Conservation (phyloP, 257 asterid species). For the Anisodus acutangulus region DNA sequence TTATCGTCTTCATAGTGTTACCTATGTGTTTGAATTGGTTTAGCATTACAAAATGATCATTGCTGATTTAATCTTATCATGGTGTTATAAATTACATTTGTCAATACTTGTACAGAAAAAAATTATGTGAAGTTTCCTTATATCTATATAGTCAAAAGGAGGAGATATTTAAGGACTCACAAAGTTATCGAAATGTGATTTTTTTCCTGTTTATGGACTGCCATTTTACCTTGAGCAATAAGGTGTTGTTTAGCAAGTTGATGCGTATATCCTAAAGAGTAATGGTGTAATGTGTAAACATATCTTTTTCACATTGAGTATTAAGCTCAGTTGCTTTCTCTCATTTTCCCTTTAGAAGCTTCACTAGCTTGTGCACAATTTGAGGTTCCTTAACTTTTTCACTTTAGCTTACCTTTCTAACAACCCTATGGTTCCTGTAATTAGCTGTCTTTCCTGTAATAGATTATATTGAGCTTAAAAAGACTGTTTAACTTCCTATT, state of each 20-base stretch:
- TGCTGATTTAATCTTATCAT: background rate
- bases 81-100: background rate
- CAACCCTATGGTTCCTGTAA: background rate
- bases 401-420: background rate
- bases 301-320: background rate
- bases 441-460: background rate
- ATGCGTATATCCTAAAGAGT: background rate
- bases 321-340: background rate
- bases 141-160: background rate
- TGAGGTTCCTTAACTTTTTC: background rate
- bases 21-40: background rate
- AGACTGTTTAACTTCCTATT: background rate
- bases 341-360: background rate
- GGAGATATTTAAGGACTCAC: background rate
- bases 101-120: no score
- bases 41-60: background rate
- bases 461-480: background rate
- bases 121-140: background rate
- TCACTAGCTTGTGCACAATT: background rate
- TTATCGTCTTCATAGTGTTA: background rate
- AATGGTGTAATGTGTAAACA: background rate
- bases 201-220: background rate
- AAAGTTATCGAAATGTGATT: background rate
- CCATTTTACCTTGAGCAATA: background rate
- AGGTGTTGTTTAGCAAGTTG: no score